phyloP scores from a whole-genome alignment of 768 basidiomycete species.

The Tulasnella sp. region DNA sequence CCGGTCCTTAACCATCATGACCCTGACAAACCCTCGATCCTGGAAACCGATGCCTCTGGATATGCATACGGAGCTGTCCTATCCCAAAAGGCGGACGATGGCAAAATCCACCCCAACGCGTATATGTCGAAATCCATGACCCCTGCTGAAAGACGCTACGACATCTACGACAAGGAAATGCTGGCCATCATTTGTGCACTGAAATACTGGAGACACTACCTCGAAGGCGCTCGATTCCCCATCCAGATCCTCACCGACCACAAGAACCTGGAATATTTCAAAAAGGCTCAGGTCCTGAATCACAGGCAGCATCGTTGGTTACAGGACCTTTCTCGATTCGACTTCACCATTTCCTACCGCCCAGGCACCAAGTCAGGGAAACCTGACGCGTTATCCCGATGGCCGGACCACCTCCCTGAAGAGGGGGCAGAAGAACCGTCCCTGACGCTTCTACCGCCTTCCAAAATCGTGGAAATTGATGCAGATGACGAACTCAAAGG shows the following conservation, averaged over 20 bases:
- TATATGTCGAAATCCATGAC: not conserved
- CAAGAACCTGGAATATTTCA: slow-evolving; percentile 33
- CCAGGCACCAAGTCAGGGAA: slow-evolving; percentile 22
- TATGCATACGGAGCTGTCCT: no score
- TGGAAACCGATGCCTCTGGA: no score
- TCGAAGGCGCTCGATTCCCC: slow-evolving; percentile 25
- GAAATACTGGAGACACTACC: slow-evolving; percentile 30
- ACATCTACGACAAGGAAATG: no score
- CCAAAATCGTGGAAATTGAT: not conserved
- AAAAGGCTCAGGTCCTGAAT: slow-evolving; percentile 25
- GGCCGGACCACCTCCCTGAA: not conserved
- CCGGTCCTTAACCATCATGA: no score
- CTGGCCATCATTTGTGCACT: no score
- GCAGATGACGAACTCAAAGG: not conserved
- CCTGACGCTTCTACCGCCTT: slow-evolving; percentile 1
- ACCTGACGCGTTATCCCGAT: slow-evolving; percentile 10
- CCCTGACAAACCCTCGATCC: no score
- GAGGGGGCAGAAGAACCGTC: slow-evolving; percentile 20
- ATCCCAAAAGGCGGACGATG: no score
- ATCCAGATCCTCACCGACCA: slow-evolving; percentile 30
- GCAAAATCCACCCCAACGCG: no score
- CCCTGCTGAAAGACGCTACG: slow-evolving; percentile 31
- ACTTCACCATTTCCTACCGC: slow-evolving; percentile 30
- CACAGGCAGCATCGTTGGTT: slow-evolving; percentile 33
- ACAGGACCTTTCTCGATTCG: slow-evolving; percentile 28